Evolutionary conservation across 1,284 basidiomycete species (phyloP), one percentile per base, ranked within the genome.

Genomic region (Termitomyces sp.): DNA sequence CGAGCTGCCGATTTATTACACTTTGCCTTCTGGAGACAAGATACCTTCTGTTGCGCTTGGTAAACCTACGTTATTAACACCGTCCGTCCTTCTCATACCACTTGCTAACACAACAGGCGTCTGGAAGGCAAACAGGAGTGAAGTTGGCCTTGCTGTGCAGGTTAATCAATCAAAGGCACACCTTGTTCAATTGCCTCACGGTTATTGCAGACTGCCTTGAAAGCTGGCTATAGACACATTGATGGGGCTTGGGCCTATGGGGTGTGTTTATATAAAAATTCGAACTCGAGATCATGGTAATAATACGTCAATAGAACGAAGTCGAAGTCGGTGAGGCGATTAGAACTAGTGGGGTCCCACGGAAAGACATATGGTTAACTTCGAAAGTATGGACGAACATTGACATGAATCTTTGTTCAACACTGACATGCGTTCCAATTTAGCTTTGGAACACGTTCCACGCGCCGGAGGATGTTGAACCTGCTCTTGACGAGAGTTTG

Each of bases 241-340:
- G 48, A 50, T 24, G 48, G 48, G 24, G 48, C 48, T 21, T 51
- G 50, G 50, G 5, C 31, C 12, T 51, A 51, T 31, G 41, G 31
- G 31, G 50, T 51, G 21, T 13, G 50, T 12, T 21, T 12, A 48
- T 3, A 48, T 4, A 10, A 19, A 2, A 12, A 26, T 41, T 45
- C 21, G 50, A 81, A 75, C 2, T 66, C 87, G 55, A 70, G 74
- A 26, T 68, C 76, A 7, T 84, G 87, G 0, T 90, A 88, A 66
- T 77, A 83, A 57, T 88, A 92, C 68, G 85, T 93, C 51, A 90
- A 92, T 65, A 84, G 73, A 92, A 92, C 67, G 88, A 92, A 70
- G 80, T 74, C 31, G 88, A 91, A 68, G 87, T 91, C 34, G 90
- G 89, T 3, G 50, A 82, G 64, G 90, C 86, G 34, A 73, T 92